Conservation (phyloP, 202 grass and related monocot genomes). For the Zoysia matrella region DNA sequence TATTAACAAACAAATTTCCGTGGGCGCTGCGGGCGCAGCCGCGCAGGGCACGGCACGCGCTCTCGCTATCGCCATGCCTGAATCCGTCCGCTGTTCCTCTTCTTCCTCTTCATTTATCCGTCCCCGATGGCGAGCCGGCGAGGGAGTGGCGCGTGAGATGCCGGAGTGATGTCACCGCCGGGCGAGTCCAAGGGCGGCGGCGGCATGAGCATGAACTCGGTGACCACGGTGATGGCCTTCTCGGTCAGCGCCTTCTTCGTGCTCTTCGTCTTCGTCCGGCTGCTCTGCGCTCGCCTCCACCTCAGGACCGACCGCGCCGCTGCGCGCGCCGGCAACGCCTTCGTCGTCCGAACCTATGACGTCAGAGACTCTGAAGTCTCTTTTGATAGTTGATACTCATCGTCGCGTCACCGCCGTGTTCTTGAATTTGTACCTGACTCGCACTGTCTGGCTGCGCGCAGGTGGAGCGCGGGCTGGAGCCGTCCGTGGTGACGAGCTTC, state of each 20-base stretch:
- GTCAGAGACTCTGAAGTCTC: background rate
- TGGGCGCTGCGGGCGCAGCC: background rate
- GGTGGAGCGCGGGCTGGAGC: conserved; percentile 66
- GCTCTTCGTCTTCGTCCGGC: conserved; percentile 86
- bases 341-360: conserved; percentile 30
- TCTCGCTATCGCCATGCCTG: conserved; percentile 30
- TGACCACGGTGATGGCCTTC: conserved; percentile 95
- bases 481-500: conserved; percentile 58
- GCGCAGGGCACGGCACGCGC: too few relatives aligned
- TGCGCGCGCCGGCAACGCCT: conserved; percentile 13
- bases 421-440: background rate
- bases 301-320: conserved; percentile 47
- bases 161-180: conserved; percentile 35
- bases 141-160: conserved; percentile 20
- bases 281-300: conserved; percentile 90
- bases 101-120: background rate
- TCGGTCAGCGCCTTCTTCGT: conserved; percentile 95
- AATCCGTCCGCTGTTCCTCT: background rate
- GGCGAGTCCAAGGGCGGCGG: conserved; percentile 48
- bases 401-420: background rate
- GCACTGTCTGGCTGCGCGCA: background rate
- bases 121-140: background rate
- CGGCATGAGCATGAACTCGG: conserved; percentile 70
- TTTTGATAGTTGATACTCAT: too few relatives aligned
- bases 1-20: background rate